Conservation (phyloP, 257 asterid species). For the Misopates orontium region DNA sequence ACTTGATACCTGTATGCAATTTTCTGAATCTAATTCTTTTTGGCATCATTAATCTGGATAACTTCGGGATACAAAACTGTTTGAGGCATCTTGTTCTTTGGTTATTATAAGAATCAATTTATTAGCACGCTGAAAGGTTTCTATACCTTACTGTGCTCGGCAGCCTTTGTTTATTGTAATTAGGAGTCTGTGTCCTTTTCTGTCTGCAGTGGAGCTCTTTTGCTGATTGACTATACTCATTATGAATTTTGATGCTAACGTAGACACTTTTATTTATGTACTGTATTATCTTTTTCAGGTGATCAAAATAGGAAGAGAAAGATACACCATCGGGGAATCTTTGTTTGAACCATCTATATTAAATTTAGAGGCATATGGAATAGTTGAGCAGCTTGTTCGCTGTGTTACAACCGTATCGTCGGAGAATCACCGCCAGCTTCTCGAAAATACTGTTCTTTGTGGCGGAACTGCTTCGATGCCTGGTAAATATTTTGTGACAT, state of each 20-base stretch:
- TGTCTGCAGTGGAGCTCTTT: no score
- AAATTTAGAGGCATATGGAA: slow-evolving; percentile 82
- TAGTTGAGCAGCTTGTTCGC: slow-evolving; percentile 95
- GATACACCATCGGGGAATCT: slow-evolving; percentile 88
- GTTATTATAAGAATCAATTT: no score
- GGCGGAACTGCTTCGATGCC: slow-evolving; percentile 94
- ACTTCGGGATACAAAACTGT: neutral
- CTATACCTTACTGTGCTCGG: no score
- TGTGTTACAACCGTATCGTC: slow-evolving; percentile 82
- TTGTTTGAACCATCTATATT: slow-evolving; percentile 81
- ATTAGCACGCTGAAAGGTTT: neutral
- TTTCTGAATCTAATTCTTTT: neutral
- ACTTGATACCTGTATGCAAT: neutral
- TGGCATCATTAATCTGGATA: neutral
- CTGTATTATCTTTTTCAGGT: slow-evolving; percentile 46
- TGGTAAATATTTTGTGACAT: slow-evolving; percentile 48
- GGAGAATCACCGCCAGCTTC: slow-evolving; percentile 93
- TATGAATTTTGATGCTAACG: neutral
- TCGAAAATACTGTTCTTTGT: slow-evolving; percentile 93
- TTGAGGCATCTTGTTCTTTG: neutral
- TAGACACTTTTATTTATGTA: no score
- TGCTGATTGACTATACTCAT: neutral
- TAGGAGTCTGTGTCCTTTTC: no score
- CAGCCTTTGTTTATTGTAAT: no score
- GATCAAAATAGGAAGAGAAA: slow-evolving; percentile 80